Evolutionary conservation across 2,329 filamentous ascomycete species (phyloP), one percentile per base, ranked within the genome.

Genomic region (Scytalidium sp.): DNA sequence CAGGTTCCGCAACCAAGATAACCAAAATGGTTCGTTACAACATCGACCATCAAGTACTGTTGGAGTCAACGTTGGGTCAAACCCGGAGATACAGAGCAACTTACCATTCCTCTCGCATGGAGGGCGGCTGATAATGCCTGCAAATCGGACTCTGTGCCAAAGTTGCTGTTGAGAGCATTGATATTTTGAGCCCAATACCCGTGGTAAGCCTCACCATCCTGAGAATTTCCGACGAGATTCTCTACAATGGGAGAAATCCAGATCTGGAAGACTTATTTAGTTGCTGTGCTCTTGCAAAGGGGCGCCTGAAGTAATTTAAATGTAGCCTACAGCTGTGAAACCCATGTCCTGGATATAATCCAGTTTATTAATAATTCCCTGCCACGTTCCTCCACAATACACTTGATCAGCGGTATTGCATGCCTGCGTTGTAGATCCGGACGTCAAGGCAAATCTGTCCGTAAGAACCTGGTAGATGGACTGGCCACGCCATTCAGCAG

Each of bases 1-100:
- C 69, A 67, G 44, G 67, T 68, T 2, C 52, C 58, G 23, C 53
- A 58, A 3, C 56, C 55, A 15, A 54, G 41, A 44, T 58, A 61
- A 23, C 62, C 70, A 66, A 73, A 69, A 49, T 79, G 73, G 59
- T 79, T 79, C 36, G 74, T 70, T 9, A 78, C 75, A 2, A 75
- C 69, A 53, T 79, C 76, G 42, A 77, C 67, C 75, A 79, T 78
- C 10, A 80, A 56, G 53, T 73, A 77, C 47, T 49, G 19, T n/a
- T 11, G 19, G n/a, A 36, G 17, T 47, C 41, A 40, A 22, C 10
- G 15, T 27, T 17, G 13, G 17, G n/a, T 23, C 22, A 40, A 19
- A 25, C 19, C n/a, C 15, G 43, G 19, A 19, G 51, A 2, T 65
- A 60, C 20, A 71, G 58, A 10, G 60, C n/a, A 59, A 49, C 61